A percentile compares a stretch with the other conserved stretches of the same genome.
Conservation (phyloP, 257 asterid genomes). For the Nicotiana benthamiana region DNA sequence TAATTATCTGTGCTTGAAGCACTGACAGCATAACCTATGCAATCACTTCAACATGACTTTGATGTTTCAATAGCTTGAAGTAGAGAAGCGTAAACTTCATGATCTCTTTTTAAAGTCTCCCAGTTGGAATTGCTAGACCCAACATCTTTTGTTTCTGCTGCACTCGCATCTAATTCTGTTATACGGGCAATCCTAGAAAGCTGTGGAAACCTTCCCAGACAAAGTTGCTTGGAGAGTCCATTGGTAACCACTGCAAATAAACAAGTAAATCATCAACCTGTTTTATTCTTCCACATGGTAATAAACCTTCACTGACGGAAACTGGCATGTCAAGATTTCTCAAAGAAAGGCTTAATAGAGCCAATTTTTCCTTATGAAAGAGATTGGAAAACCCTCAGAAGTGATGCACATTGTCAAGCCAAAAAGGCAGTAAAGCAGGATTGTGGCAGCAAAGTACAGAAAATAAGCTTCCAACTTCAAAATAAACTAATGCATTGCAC, state of each 20-base stretch:
- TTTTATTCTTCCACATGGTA: background rate
- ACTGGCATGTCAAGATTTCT: conserved; percentile 3
- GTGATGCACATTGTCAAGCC: background rate
- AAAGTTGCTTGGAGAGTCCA: conserved; percentile 47
- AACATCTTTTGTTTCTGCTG: conserved; percentile 13
- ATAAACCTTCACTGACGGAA: background rate
- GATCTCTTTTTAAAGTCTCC: conserved; percentile 41
- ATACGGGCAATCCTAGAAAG: conserved; percentile 36
- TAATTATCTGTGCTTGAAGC: conserved; percentile 84
- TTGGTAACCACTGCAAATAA: conserved; percentile 51
- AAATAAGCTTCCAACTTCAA: background rate
- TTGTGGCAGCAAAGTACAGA: background rate
- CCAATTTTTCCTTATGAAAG: background rate
- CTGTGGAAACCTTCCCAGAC: conserved; percentile 52
- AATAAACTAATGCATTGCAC: background rate
- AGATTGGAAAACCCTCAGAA: background rate
- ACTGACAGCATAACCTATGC: conserved; percentile 58
- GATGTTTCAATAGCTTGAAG: conserved; percentile 47
- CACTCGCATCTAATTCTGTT: conserved; percentile 15
- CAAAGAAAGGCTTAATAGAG: background rate
- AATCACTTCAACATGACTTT: conserved; percentile 30
- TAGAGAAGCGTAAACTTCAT: conserved; percentile 54
- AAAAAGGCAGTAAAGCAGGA: background rate
- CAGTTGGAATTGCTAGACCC: conserved; percentile 26
- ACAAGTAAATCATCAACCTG: background rate